phyloP scores from a whole-genome alignment of 768 basidiomycete genomes.

The Lactarius sp. region DNA sequence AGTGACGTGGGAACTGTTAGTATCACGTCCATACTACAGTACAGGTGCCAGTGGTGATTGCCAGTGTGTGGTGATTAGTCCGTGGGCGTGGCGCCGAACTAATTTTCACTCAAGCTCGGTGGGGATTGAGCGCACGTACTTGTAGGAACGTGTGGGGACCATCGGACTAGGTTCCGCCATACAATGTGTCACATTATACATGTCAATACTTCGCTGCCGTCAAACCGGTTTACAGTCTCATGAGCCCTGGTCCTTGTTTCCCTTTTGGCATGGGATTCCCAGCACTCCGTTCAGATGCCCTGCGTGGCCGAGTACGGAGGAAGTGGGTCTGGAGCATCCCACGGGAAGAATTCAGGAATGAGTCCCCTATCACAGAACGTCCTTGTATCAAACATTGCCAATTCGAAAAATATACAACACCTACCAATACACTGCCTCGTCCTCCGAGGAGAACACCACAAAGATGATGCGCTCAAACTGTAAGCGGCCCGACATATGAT shows the following conservation, averaged over 20 bases:
- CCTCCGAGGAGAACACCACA: constrained; percentile 64
- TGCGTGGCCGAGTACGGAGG: background rate
- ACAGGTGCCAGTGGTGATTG: background rate
- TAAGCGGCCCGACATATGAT: background rate
- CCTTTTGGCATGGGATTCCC: background rate
- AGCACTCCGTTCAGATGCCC: background rate
- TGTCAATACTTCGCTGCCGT: background rate
- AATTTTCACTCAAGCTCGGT: background rate
- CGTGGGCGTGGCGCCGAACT: background rate
- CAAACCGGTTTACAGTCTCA: background rate
- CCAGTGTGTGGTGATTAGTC: background rate
- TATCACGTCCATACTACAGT: background rate
- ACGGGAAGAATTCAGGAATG: constrained; percentile 18
- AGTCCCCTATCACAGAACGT: constrained; percentile 5
- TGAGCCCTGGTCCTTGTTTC: background rate
- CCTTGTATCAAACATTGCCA: constrained; percentile 8
- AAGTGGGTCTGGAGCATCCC: background rate
- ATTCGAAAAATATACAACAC: constrained; percentile 28
- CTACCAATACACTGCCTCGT: constrained; percentile 62
- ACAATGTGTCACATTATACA: background rate
- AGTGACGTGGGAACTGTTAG: background rate
- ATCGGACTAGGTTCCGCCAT: background rate
- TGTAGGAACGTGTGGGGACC: background rate
- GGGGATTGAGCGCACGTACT: constrained; percentile 5
- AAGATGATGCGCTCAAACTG: constrained; percentile 69